Percentiles rank a stretch among this genome's conserved stretches.
Evolutionary conservation across 129 eudicot species (phyloP).

Genomic region (Tagetes patula): DNA sequence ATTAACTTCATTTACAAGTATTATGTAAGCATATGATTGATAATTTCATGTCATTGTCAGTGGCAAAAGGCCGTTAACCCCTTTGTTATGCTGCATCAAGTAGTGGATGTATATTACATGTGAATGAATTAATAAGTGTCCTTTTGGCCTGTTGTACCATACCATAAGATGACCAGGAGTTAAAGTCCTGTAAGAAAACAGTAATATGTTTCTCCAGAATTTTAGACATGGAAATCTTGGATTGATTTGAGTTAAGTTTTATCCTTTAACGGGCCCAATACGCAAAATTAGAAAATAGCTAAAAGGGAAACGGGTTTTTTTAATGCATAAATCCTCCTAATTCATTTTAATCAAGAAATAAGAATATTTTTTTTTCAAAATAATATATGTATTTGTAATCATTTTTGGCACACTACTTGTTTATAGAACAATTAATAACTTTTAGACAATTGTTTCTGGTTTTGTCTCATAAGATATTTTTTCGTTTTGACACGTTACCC

Average conservation of each 20-base stretch:
- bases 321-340: neutral
- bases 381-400: neutral
- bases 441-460: neutral
- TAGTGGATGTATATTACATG: neutral
- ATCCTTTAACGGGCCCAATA: neutral
- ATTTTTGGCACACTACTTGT: neutral
- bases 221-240: neutral
- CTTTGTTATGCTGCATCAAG: neutral
- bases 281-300: neutral
- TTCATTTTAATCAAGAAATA: neutral
- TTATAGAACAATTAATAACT: neutral
- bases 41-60: conserved; percentile 1
- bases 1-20: conserved; percentile 1
- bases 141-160: neutral
- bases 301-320: neutral
- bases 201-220: neutral
- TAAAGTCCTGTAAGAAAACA: neutral
- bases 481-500: neutral
- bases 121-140: neutral
- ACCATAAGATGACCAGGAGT: neutral
- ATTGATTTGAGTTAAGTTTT: neutral
- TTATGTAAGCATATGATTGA: neutral
- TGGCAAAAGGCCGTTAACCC: neutral
- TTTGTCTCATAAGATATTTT: neutral
- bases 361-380: neutral